Evolutionary conservation across 305 asterid species (phyloP).

Genomic region (Withania somnifera): DNA sequence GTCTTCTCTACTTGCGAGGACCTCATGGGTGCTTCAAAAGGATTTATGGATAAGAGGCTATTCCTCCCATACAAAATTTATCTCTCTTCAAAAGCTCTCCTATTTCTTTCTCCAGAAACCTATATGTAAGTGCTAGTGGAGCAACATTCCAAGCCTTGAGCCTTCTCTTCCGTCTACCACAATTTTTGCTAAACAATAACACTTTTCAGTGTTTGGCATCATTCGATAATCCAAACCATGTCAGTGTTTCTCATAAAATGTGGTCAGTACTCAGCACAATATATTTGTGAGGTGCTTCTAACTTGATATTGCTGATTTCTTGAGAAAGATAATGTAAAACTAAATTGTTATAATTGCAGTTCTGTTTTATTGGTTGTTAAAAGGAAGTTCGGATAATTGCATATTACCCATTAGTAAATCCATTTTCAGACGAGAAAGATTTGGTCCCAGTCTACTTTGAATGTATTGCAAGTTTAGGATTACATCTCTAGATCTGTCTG

Average conservation of each 20-base stretch:
- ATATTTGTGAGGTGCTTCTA: background rate
- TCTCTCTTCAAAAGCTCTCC: background rate
- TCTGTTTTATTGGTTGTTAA: background rate
- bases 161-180: background rate
- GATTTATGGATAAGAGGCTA: background rate
- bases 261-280: background rate
- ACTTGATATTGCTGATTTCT: background rate
- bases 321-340: background rate
- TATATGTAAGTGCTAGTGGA: background rate
- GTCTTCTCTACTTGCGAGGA: background rate
- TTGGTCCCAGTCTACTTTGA: background rate
- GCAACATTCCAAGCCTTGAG: background rate
- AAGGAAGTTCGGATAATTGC: background rate
- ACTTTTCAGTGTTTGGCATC: background rate
- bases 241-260: background rate
- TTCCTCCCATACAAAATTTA: background rate
- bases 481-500: background rate
- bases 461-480: background rate
- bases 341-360: background rate
- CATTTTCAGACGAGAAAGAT: background rate
- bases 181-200: background rate
- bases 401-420: background rate
- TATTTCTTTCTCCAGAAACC: background rate
- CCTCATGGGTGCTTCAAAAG: background rate
- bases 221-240: background rate